Conservation (phyloP, 1,284 basidiomycete species). For the Cutaneotrichosporon sp. region DNA sequence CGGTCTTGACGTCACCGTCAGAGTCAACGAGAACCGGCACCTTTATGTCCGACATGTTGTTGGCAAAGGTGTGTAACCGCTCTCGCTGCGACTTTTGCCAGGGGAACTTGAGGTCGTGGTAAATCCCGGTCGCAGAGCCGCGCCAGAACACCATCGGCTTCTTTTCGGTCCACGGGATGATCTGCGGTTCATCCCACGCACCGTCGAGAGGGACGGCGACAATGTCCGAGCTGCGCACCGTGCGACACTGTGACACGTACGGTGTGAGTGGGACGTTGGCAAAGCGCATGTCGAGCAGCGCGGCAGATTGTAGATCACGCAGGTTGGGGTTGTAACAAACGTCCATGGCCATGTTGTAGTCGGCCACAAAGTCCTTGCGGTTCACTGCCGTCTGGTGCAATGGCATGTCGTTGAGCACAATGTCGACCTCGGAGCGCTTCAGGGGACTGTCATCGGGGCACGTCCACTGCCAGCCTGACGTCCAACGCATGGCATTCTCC, state of each 20-base stretch:
- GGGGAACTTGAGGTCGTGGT: constrained; percentile 42
- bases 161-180: constrained; percentile 49
- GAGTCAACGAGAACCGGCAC: constrained; percentile 27
- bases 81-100: constrained; percentile 54
- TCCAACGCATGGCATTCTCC: constrained; percentile 39
- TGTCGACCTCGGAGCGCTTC: constrained; percentile 31
- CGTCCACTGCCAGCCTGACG: constrained; percentile 44
- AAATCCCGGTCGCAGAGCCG: constrained; percentile 53
- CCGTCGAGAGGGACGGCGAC: constrained; percentile 43
- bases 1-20: constrained; percentile 18
- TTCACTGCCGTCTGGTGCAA: not conserved
- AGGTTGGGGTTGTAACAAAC: constrained; percentile 46
- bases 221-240: constrained; percentile 37
- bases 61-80: constrained; percentile 46
- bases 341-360: constrained; percentile 38
- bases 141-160: constrained; percentile 36
- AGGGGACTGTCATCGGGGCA: constrained; percentile 41
- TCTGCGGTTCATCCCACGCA: constrained; percentile 22
- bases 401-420: constrained; percentile 37
- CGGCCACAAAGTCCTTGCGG: constrained; percentile 40
- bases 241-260: constrained; percentile 26
- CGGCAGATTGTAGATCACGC: constrained; percentile 26
- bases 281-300: constrained; percentile 19
- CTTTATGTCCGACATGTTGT: constrained; percentile 28
- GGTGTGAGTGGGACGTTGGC: constrained; percentile 26